These are phyloP conservation scores for Cryptosporidium parvum DNA, from an alignment of 169 alveolate species.

Conservation along the genomic window DNA sequence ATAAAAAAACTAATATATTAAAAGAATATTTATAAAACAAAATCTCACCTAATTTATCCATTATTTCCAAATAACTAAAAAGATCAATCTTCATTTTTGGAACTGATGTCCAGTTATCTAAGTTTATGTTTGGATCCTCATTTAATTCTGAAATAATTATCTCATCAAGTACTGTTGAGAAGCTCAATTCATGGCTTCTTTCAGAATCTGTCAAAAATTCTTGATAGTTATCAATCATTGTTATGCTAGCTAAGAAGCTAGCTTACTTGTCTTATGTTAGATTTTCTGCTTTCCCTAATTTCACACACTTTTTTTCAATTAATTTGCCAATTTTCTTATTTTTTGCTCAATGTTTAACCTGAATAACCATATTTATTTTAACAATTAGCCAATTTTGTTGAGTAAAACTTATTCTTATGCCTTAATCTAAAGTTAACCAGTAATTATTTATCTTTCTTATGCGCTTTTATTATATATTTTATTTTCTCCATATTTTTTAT, in stretches of 20 bases:
- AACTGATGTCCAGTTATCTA: constrained; percentile 21
- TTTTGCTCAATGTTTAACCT: too few relatives aligned
- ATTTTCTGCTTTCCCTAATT: not conserved
- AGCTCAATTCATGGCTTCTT: not conserved
- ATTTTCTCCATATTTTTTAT: not conserved
- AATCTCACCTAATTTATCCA: not conserved
- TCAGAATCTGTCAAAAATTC: not conserved
- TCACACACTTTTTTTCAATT: not conserved
- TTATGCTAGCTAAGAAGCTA: not conserved
- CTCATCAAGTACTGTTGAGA: constrained; percentile 16
- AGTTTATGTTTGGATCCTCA: constrained; percentile 20
- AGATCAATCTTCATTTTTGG: constrained; percentile 14
- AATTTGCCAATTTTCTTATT: too few relatives aligned
- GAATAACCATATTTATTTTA: not conserved
- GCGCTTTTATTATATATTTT: not conserved
- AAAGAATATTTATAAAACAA: not conserved
- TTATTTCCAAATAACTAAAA: not conserved
- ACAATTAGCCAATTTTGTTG: too few relatives aligned
- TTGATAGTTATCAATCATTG: not conserved
- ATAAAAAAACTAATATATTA: not conserved
- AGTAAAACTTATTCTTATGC: too few relatives aligned
- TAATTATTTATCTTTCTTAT: too few relatives aligned
- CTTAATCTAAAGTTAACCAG: not conserved
- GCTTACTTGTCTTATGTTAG: not conserved
- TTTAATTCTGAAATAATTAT: constrained; percentile 30